phyloP scores from a whole-genome alignment of 176 grass and related monocot genomes.

The Triticum timopheevii region DNA sequence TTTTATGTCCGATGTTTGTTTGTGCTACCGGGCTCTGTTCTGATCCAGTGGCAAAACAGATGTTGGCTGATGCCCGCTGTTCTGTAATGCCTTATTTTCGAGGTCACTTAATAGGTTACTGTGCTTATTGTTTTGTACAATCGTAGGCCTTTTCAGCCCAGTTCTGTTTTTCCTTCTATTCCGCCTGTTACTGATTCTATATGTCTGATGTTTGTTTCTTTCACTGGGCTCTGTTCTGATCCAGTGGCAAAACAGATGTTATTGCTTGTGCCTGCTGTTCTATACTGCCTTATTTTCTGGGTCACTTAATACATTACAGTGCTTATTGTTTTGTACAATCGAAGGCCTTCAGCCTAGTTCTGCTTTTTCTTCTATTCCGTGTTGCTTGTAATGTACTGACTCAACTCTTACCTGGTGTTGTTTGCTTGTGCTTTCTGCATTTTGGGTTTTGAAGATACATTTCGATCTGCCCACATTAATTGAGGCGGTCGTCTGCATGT shows the following conservation, averaged over 20 bases:
- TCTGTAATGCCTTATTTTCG: neutral
- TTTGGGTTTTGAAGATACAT: neutral
- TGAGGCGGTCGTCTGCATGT: neutral
- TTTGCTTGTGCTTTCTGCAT: slow-evolving; percentile 27
- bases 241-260: neutral
- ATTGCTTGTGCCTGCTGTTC: neutral
- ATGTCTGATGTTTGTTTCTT: neutral
- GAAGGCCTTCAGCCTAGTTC: neutral
- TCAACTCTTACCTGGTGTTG: neutral
- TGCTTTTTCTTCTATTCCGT: neutral
- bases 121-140: neutral
- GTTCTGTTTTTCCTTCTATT: too few relatives aligned
- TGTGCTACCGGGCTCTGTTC: slow-evolving; percentile 19
- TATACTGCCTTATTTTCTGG: neutral
- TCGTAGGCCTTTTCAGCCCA: too few relatives aligned
- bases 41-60: neutral
- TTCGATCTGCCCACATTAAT: neutral
- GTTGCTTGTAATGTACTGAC: neutral
- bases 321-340: neutral
- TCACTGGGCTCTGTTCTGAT: slow-evolving; percentile 17
- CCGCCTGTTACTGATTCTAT: neutral
- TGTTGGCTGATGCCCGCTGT: neutral
- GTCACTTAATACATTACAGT: neutral
- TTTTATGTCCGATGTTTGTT: neutral
- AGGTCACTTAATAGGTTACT: neutral